Evolutionary conservation across 805 yeast species (phyloP), one percentile per base, ranked within the genome.

Genomic region (Candida berthetii): DNA sequence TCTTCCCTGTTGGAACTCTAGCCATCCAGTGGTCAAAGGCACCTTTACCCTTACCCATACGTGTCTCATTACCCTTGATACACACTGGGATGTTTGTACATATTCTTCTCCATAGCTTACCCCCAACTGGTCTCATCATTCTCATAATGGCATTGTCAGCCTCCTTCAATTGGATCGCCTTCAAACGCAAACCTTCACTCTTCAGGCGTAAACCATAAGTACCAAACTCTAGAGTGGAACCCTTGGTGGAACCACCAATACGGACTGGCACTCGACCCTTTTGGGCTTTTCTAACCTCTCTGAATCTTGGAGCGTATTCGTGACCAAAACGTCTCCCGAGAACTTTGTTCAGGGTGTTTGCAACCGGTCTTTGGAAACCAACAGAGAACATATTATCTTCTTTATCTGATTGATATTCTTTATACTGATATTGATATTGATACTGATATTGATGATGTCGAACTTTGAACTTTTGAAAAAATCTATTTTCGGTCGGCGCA

Each of bases 41-140:
- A 66, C 99, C 99, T 66, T 93, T 93, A 70, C 99, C 99, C 65
- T 93, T 93, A 71, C 99, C 99, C 99, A 93, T 93, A 82, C 99
- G 93, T 10, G 96, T 88, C 62, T 93, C 96, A 63, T 93, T 93
- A 69, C 99, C 99, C 69, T 93, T 93, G 47, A 86, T 79, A 65
- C 96, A 89, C 11, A 93, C 95, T 0, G 98, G 93, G 41, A 88
- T 75, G 60, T 85, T 83, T 18, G 96, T 84, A 39, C 81, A 78
- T 42, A 90, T 71, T 58, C 98, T 78, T 52, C 91, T 82, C 74
- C 84, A 81, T 41, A 89, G 69, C 50, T 75, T 67, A 33, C 95
- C 95, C 16, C 80, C 78, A 35, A 81, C 68, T 15, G 90, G 87
- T 63, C 96, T 80, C 56, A 89, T 80, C 46, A 82, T 79, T 65